Evolutionary conservation across 1,284 basidiomycete genomes (phyloP).

Genomic region (Sutorius eximius): DNA sequence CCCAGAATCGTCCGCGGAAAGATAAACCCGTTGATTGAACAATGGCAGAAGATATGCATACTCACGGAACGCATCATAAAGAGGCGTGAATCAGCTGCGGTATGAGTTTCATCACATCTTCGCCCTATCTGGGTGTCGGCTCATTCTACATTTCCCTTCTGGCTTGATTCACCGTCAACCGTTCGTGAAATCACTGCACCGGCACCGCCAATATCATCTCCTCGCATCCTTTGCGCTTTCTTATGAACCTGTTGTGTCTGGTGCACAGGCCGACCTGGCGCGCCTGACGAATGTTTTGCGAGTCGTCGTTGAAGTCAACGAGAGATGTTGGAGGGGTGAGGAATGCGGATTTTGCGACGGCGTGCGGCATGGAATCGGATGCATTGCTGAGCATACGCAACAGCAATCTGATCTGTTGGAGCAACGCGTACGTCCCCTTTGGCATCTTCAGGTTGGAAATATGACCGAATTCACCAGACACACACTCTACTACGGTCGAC

Average conservation of each 20-base stretch:
- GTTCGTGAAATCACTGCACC: slow-evolving; percentile 15
- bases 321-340: slow-evolving; percentile 76
- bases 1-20: slow-evolving; percentile 67
- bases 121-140: slow-evolving; percentile 60
- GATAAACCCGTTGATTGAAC: slow-evolving; percentile 75
- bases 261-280: slow-evolving; percentile 74
- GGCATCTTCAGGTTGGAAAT: not conserved
- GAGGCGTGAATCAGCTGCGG: slow-evolving; percentile 84
- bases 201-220: slow-evolving; percentile 25
- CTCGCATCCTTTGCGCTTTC: slow-evolving; percentile 30
- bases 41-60: slow-evolving; percentile 87
- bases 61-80: slow-evolving; percentile 83
- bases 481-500: slow-evolving; percentile 61
- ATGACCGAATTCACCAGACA: slow-evolving; percentile 41
- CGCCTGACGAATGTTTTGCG: slow-evolving; percentile 79
- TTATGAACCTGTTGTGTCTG: slow-evolving; percentile 21
- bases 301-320: slow-evolving; percentile 75
- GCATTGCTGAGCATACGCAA: slow-evolving; percentile 69
- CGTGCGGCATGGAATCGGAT: slow-evolving; percentile 70
- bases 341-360: slow-evolving; percentile 81
- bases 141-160: slow-evolving; percentile 59
- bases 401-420: slow-evolving; percentile 79
- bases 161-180: slow-evolving; percentile 35
- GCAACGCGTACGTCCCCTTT: slow-evolving; percentile 58
- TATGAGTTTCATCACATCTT: slow-evolving; percentile 67